Evolutionary conservation across 768 basidiomycete genomes (phyloP), one percentile per base, ranked within the genome.

Genomic region (Podaxis rugospora): DNA sequence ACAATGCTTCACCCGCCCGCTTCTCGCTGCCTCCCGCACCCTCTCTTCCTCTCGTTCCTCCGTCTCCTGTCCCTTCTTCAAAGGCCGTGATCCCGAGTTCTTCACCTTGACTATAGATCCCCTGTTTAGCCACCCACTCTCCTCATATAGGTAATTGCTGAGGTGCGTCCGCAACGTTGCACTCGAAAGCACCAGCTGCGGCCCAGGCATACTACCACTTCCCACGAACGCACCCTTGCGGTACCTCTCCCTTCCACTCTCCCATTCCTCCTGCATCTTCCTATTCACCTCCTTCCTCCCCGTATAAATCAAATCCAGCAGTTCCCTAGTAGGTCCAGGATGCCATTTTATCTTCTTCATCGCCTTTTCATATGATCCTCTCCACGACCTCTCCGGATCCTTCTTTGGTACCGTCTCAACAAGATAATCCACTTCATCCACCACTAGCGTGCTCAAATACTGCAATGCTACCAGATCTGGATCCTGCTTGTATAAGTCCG

Each of bases 351-450:
- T 66, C 64, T 79, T 80, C 62, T 72, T 76, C 62, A 71, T 70
- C 32, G 74, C 74, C 66, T 77, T 80, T 60, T 71, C 70, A 47
- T 65, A 64, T 6, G 75, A 73, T 51, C 70, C 69, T 54, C 66
- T 69, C 54, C 71, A 78, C 35, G 76, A 75, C 68, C 68, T 78
- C 66, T 64, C 75, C 47, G 70, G 71, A 58, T 71, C 71, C 61
- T 74, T 78, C 61, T 68, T 70, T 13, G 86, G 81, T 4, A 80
- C 72, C 2, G 78, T 81, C 61, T 82, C 83, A 57, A 93, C 75
- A 42, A 92, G 74, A 69, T 86, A 88, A 67, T 92, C 91, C 51
- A 84, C 86, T 69, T 92, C 90, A 64, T 92, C 90, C 57, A 92
- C 84, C 37, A 86, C 84, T 51, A 92, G 78, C 1, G 80, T 81